Evolutionary conservation across 805 yeast genomes (phyloP).

Genomic region (Tetrapisispora phaffii): DNA sequence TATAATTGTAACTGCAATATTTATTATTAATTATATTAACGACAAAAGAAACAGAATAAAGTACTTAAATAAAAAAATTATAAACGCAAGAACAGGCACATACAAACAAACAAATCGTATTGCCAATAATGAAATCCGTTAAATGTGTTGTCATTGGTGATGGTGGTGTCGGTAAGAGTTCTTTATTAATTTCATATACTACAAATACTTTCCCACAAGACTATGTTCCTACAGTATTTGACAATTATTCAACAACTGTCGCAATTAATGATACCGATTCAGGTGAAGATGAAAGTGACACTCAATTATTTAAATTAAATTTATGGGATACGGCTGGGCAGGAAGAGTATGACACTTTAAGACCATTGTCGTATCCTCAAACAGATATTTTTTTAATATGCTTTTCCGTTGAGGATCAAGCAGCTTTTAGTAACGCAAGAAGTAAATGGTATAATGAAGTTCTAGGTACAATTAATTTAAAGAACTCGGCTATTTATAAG

Average conservation of each 20-base stretch:
- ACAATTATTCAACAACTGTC: conserved; percentile 80
- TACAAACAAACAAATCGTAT: background rate
- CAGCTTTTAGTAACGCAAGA: conserved; percentile 69
- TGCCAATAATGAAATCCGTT: conserved; percentile 57
- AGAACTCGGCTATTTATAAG: conserved; percentile 22
- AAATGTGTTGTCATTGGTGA: conserved; percentile 93
- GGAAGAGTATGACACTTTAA: conserved; percentile 77
- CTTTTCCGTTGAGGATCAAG: conserved; percentile 73
- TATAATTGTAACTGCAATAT: too few species aligned
- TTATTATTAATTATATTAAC: background rate
- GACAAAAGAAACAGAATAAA: too few species aligned
- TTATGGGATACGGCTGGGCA: conserved; percentile 97
- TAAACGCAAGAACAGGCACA: background rate
- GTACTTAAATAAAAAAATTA: background rate
- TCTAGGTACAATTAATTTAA: conserved; percentile 66
- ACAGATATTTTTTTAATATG: conserved; percentile 83
- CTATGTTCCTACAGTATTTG: conserved; percentile 89
- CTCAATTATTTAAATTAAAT: conserved; percentile 70
- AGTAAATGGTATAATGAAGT: conserved; percentile 84
- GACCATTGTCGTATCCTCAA: conserved; percentile 87
- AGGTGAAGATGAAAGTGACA: conserved; percentile 12
- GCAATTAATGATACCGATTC: conserved; percentile 34
- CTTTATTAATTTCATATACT: conserved; percentile 77
- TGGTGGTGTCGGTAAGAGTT: conserved; percentile 92
- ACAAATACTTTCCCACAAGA: conserved; percentile 90